Conservation (phyloP, 2,329 filamentous ascomycete genomes). For the Davidsoniella virescens region DNA sequence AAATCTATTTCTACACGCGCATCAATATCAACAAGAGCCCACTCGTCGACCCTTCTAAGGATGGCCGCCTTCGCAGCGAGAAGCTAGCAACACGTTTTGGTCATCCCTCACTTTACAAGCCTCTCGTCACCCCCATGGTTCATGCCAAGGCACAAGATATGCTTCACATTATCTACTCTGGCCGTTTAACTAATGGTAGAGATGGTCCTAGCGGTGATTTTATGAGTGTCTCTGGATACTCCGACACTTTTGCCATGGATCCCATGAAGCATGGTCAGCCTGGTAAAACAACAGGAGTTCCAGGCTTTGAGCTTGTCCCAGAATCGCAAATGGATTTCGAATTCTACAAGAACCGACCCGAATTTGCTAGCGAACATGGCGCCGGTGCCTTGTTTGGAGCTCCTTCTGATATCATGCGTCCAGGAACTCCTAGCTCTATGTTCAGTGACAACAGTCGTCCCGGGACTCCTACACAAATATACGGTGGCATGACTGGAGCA, state of each 20-base stretch:
- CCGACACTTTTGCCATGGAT: constrained; percentile 66
- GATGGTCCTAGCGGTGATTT: constrained; percentile 33
- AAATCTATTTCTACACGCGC: constrained; percentile 65
- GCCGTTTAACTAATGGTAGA: constrained; percentile 54
- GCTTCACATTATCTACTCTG: constrained; percentile 71
- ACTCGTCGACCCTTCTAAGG: constrained; percentile 15
- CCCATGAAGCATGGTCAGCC: constrained; percentile 47
- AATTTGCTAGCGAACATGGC: constrained; percentile 65
- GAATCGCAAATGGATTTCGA: constrained; percentile 79
- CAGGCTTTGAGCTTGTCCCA: constrained; percentile 79
- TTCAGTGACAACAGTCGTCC: constrained; percentile 32
- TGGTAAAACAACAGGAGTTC: constrained; percentile 31
- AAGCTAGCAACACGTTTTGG: constrained; percentile 66
- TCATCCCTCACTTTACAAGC: constrained; percentile 78
- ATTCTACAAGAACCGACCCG: constrained; percentile 77
- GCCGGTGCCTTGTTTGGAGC: constrained; percentile 53
- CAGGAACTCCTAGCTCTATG: constrained; percentile 41
- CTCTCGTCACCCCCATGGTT: constrained; percentile 88
- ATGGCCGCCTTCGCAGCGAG: constrained; percentile 40
- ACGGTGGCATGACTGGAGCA: constrained; percentile 17
- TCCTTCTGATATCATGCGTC: constrained; percentile 40
- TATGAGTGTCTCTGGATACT: constrained; percentile 53
- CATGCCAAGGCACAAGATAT: constrained; percentile 78
- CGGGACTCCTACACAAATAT: constrained; percentile 26
- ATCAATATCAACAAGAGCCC: constrained; percentile 25